These are phyloP conservation scores for Narthecium ossifragum DNA, from an alignment of 106 monocot species.

Conservation along the genomic window DNA sequence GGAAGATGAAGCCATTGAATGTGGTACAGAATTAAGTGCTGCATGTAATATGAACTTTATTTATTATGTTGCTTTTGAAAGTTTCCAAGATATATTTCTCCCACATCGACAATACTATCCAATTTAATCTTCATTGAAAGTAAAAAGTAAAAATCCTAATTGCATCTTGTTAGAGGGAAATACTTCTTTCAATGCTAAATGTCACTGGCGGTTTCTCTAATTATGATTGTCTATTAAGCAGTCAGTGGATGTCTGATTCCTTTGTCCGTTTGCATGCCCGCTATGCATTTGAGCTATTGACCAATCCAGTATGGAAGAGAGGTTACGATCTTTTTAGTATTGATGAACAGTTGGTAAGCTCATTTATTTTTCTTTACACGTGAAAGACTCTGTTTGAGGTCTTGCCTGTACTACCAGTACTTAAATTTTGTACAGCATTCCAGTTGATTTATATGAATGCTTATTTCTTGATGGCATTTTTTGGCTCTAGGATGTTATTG, in stretches of 20 bases:
- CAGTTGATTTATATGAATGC: not conserved
- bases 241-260: too few relatives aligned
- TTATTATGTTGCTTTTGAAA: too few relatives aligned
- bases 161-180: not conserved
- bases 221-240: too few relatives aligned
- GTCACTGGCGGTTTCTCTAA: not conserved
- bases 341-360: slow-evolving; percentile 76
- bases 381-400: not conserved
- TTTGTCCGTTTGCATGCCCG: slow-evolving; percentile 46
- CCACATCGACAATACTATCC: not conserved
- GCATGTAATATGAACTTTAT: too few relatives aligned
- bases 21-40: too few relatives aligned
- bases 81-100: too few relatives aligned
- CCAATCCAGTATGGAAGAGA: slow-evolving; percentile 80
- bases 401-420: not conserved
- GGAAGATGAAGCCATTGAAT: too few relatives aligned
- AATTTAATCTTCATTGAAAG: not conserved
- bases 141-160: not conserved
- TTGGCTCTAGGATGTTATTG: slow-evolving; percentile 47
- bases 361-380: not conserved
- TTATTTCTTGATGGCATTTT: not conserved
- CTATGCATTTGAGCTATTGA: slow-evolving; percentile 87
- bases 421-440: not conserved
- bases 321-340: slow-evolving; percentile 83
- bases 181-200: not conserved